phyloP scores from a whole-genome alignment of 768 basidiomycete genomes.

The Mycena kentingensis region DNA sequence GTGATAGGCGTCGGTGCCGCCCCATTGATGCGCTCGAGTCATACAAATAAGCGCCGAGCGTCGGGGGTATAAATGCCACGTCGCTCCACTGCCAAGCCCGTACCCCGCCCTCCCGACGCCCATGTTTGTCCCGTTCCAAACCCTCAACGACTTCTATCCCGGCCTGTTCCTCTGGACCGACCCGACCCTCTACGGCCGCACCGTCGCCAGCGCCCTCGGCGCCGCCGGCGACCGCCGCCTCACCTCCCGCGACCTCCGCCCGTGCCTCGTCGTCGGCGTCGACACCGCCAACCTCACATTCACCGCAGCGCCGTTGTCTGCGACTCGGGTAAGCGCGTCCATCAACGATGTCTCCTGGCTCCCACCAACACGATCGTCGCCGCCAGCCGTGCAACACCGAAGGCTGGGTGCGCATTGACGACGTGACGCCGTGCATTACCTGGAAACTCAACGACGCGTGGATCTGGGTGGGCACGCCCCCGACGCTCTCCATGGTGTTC shows the following conservation, averaged over 20 bases:
- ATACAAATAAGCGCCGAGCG: too few relatives aligned
- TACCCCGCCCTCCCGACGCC: too few relatives aligned
- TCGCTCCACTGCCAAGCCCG: too few relatives aligned
- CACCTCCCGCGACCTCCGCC: not conserved
- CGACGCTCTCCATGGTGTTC: not conserved
- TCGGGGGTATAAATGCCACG: too few relatives aligned
- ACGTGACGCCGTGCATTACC: not conserved
- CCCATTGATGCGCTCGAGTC: too few relatives aligned
- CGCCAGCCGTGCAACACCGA: not conserved
- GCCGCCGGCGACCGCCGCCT: not conserved
- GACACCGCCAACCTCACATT: not conserved
- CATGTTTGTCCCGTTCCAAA: not conserved
- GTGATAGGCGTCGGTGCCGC: too few relatives aligned
- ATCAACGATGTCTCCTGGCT: not conserved
- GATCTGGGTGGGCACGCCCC: not conserved
- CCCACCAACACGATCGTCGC: not conserved
- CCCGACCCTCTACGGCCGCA: not conserved
- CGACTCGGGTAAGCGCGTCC: not conserved
- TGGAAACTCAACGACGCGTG: slow-evolving; percentile 3
- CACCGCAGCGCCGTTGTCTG: not conserved
- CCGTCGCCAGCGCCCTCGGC: not conserved
- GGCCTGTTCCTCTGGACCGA: not conserved
- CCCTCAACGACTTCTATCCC: not conserved
- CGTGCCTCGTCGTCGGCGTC: not conserved
- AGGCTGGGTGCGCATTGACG: not conserved